Conservation (phyloP, 208 protist species). For the Porcisia hertigi region DNA sequence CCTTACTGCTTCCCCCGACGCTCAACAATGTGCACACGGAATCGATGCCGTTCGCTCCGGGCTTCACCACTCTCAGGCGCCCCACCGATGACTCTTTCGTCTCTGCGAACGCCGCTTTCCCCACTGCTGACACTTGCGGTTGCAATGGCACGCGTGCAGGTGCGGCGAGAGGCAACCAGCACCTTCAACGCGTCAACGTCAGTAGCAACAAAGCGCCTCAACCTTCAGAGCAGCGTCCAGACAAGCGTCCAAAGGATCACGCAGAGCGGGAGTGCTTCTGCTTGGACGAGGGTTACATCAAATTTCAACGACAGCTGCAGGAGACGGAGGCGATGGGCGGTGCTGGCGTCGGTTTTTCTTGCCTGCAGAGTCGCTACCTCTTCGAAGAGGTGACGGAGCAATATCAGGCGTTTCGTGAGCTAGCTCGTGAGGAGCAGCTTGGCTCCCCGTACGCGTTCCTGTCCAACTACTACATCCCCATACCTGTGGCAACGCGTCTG, state of each 20-base stretch:
- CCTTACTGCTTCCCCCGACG: constrained; percentile 18
- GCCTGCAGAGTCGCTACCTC: constrained; percentile 47
- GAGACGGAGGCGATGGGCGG: constrained; percentile 33
- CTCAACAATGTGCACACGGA: constrained; percentile 9
- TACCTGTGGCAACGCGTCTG: constrained; percentile 58
- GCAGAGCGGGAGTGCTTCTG: constrained; percentile 33
- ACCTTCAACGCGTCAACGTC: neutral
- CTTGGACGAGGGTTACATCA: constrained; percentile 45
- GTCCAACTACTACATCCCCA: constrained; percentile 67
- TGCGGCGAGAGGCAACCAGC: neutral
- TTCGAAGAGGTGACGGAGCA: constrained; percentile 77
- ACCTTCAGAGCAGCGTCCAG: neutral
- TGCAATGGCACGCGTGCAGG: neutral
- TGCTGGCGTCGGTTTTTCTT: constrained; percentile 22
- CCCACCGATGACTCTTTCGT: neutral
- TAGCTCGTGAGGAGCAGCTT: constrained; percentile 58
- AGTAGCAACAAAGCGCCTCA: neutral
- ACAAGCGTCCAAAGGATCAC: constrained; percentile 1
- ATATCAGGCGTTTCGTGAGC: constrained; percentile 71
- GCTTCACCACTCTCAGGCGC: constrained; percentile 1
- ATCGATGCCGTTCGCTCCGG: neutral
- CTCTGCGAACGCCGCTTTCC: neutral
- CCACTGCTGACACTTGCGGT: neutral
- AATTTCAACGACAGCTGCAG: constrained; percentile 57
- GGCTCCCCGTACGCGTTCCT: constrained; percentile 82